Conservation (phyloP, 2,329 filamentous ascomycete species). For the Cercospora zeina region DNA sequence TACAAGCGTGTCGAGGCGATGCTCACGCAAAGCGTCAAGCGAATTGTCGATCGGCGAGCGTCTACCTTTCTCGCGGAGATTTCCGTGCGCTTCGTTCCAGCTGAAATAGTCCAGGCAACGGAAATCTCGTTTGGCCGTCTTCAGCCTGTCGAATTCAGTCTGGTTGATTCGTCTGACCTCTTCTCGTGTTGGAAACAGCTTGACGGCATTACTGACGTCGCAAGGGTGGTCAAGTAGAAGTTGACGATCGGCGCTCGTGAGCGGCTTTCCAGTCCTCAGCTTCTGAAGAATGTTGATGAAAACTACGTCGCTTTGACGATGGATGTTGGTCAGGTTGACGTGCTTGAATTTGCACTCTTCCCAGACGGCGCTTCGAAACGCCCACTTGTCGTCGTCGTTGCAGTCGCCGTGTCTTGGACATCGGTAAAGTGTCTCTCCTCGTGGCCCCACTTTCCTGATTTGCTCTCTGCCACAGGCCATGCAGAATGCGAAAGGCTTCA, state of each 20-base stretch:
- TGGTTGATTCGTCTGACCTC: conserved; percentile 27
- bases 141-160: conserved; percentile 20
- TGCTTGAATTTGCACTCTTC: conserved; percentile 55
- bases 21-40: conserved; percentile 40
- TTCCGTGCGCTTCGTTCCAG: conserved; percentile 25
- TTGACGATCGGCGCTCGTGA: conserved; percentile 44
- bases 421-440: conserved; percentile 34
- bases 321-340: conserved; percentile 56
- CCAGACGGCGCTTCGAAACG: conserved; percentile 60
- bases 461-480: conserved; percentile 48
- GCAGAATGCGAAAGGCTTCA: conserved; percentile 58
- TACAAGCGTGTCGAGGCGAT: conserved; percentile 49
- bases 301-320: conserved; percentile 56
- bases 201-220: conserved; percentile 38
- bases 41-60: conserved; percentile 20
- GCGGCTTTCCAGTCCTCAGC: conserved; percentile 50
- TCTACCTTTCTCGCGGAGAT: conserved; percentile 23
- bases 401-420: conserved; percentile 45
- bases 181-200: conserved; percentile 32
- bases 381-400: conserved; percentile 58
- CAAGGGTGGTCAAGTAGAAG: conserved; percentile 49
- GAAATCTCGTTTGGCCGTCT: conserved; percentile 30
- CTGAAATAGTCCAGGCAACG: conserved; percentile 47
- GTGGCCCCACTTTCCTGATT: conserved; percentile 33
- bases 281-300: conserved; percentile 61